phyloP scores from a whole-genome alignment of 345 rosid genomes.

The Salix arbutifolia region DNA sequence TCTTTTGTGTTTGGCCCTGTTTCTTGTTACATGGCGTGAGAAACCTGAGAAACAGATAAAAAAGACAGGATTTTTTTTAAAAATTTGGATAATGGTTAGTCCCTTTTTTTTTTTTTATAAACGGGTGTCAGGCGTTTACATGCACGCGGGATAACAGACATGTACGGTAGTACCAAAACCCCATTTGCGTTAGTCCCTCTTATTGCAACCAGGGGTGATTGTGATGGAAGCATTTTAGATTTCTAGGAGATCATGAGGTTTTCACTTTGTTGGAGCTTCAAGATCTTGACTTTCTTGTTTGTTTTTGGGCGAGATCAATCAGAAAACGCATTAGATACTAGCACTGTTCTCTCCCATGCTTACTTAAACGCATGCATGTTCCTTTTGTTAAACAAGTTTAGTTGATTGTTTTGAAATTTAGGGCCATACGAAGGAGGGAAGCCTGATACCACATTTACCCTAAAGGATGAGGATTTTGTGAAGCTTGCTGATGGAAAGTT shows the following conservation, averaged over 20 bases:
- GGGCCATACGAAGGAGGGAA: slow-evolving; percentile 83
- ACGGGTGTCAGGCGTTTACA: too few species aligned
- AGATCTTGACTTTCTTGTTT: not conserved
- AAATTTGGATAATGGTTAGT: not conserved
- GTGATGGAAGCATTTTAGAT: not conserved
- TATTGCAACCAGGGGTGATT: not conserved
- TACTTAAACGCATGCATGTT: not conserved
- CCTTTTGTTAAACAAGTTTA: not conserved
- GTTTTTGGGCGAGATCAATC: not conserved
- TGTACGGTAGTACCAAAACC: too few species aligned
- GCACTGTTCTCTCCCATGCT: not conserved
- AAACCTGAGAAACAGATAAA: not conserved
- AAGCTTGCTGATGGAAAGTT: slow-evolving; percentile 88
- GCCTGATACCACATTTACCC: slow-evolving; percentile 79
- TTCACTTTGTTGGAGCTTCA: not conserved
- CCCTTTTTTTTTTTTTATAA: not conserved
- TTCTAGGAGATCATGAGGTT: not conserved
- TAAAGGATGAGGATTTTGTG: slow-evolving; percentile 86
- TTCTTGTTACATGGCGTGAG: not conserved
- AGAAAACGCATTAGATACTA: not conserved
- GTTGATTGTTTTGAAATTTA: slow-evolving; percentile 15
- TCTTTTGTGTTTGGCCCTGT: not conserved
- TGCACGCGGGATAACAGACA: too few species aligned
- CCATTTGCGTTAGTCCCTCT: not conserved
- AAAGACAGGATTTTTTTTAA: not conserved